These are phyloP conservation scores for Phylloporus arenicola DNA, from an alignment of 768 basidiomycete genomes.

Conservation along the genomic window DNA sequence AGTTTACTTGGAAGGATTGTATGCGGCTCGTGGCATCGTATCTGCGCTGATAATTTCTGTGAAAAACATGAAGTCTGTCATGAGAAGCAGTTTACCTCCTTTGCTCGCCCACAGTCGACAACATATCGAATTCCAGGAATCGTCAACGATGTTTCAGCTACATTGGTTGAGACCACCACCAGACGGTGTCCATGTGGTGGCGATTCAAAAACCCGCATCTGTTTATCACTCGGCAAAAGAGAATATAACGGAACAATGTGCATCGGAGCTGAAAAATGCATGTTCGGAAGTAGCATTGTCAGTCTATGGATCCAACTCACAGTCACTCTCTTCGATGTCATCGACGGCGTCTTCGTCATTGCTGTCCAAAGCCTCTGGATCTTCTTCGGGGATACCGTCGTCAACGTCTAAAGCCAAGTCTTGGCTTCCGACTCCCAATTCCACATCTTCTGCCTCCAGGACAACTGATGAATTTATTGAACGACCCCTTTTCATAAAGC, in stretches of 20 bases:
- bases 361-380: slow-evolving; percentile 70
- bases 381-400: slow-evolving; percentile 51
- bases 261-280: slow-evolving; percentile 65
- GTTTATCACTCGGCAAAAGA: slow-evolving; percentile 85
- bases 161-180: slow-evolving; percentile 93
- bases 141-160: slow-evolving; percentile 94
- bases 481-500: background rate
- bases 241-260: slow-evolving; percentile 94
- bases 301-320: slow-evolving; percentile 33
- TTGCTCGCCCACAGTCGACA: slow-evolving; percentile 92
- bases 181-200: slow-evolving; percentile 79
- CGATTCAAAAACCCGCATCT: slow-evolving; percentile 86
- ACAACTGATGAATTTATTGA: slow-evolving; percentile 41
- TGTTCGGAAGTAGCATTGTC: slow-evolving; percentile 1
- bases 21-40: slow-evolving; percentile 80
- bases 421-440: slow-evolving; percentile 49
- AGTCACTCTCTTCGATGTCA: slow-evolving; percentile 61
- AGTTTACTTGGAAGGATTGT: slow-evolving; percentile 87
- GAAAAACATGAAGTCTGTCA: background rate
- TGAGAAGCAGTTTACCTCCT: slow-evolving; percentile 56
- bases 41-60: slow-evolving; percentile 49
- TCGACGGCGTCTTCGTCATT: slow-evolving; percentile 59
- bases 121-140: slow-evolving; percentile 98
- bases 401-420: slow-evolving; percentile 68
- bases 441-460: slow-evolving; percentile 77